Percentiles rank a stretch among this genome's conserved stretches.
These are phyloP conservation scores for Calocybe gambosa DNA, from an alignment of 1,284 basidiomycete species.

Conservation along the genomic window DNA sequence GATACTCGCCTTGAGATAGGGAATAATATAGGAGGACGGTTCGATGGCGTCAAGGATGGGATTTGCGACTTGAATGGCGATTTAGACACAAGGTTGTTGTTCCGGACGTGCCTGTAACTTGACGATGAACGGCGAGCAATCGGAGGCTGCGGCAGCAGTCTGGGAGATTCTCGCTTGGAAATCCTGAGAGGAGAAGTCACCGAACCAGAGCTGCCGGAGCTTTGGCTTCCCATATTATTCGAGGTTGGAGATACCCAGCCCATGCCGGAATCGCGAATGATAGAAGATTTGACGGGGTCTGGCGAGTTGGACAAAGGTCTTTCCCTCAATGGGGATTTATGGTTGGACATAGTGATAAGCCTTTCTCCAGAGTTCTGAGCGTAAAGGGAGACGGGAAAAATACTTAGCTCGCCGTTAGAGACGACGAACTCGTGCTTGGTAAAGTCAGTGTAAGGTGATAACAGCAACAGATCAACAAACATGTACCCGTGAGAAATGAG, in stretches of 20 bases:
- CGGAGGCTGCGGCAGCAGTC: slow-evolving; percentile 29
- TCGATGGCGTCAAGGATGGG: slow-evolving; percentile 35
- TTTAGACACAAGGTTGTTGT: slow-evolving; percentile 80
- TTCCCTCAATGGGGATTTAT: slow-evolving; percentile 47
- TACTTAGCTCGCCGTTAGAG: slow-evolving; percentile 14
- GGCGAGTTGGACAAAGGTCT: slow-evolving; percentile 58
- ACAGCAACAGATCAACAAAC: slow-evolving; percentile 30
- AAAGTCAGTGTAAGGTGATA: slow-evolving; percentile 12
- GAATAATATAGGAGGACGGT: slow-evolving; percentile 27
- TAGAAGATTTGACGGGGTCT: slow-evolving; percentile 58
- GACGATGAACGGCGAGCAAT: slow-evolving; percentile 71
- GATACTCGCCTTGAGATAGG: slow-evolving; percentile 52
- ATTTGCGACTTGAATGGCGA: slow-evolving; percentile 80
- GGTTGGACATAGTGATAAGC: slow-evolving; percentile 25
- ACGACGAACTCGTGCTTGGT: slow-evolving; percentile 15
- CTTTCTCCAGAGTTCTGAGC: neutral
- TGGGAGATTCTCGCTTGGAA: slow-evolving; percentile 54
- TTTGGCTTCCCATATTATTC: slow-evolving; percentile 23
- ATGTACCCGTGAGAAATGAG: slow-evolving; percentile 18
- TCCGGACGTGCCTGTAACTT: slow-evolving; percentile 78
- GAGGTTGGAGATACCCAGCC: slow-evolving; percentile 43
- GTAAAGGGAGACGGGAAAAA: slow-evolving; percentile 3
- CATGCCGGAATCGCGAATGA: slow-evolving; percentile 52
- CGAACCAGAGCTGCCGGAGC: slow-evolving; percentile 27
- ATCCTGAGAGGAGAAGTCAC: slow-evolving; percentile 65